Base-by-base conservation (phyloP, 1,139 yeast species). In the Meyerozyma elateridarum region DNA sequence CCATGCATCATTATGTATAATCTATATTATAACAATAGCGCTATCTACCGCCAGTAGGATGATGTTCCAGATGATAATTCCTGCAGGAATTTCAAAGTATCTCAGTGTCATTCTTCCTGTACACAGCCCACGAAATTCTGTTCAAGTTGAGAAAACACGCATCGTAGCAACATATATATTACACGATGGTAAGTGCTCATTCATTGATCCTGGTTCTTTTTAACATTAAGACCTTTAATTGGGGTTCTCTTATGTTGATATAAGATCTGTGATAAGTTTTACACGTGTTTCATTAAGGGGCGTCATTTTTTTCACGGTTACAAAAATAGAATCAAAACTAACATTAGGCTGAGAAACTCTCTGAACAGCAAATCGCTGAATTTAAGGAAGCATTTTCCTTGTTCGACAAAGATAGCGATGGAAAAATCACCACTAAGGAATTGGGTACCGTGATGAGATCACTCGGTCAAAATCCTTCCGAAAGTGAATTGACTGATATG, bases 391-490 rank as follows among this genome's bases (percentile, higher is more conserved):
- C 98, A 8, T 91, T 91, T 59, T 85, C 96, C 37, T 76, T 91
- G 45, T 91, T 91, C 49, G 97, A 91, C 67, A 88, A 87, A 62
- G 96, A 91, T 59, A 84, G 89, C 51, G 97, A 89, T 64, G 98
- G 97, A 41, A 67, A 87, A 57, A 91, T 91, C 67, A 88, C 96
- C 42, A 85, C 96, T 51, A 79, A 85, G 55, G 98, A 91, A 63
- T 73, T 91, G 50, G 97, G 98, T 45, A 88, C 96, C 7, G 98
- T 91, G 36, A 91, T 91, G 98, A 81, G 98, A 64, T 85, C 96
- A 12, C 72, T 91, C 54, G 98, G 97, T 30, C 94, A 88, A 63
- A 89, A 89, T 54, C 98, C 98, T 19, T 82, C 95, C 26, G 97
- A 91, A 61, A 80, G 89, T 46, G 98, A 91, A 61, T 80, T 91